A percentile compares a stretch with the other conserved stretches of the same genome.
These are phyloP conservation scores for Helichrysum umbraculigerum DNA, from an alignment of 129 eudicot species.

Conservation along the genomic window DNA sequence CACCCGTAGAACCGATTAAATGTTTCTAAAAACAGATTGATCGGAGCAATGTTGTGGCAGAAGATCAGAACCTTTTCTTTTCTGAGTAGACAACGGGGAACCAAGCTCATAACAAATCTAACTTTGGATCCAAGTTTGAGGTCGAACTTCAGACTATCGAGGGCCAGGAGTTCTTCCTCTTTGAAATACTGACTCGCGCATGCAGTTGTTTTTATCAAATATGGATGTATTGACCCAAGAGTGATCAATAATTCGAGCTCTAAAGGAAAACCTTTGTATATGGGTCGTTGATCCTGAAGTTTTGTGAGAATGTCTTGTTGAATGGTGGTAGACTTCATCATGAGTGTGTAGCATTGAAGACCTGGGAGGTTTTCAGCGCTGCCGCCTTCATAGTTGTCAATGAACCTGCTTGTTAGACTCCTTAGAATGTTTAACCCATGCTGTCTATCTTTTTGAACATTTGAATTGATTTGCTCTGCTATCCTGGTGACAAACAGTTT, in stretches of 20 bases:
- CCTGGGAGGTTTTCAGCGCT: conserved; percentile 85
- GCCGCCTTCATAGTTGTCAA: conserved; percentile 96
- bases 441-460: conserved; percentile 49
- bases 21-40: conserved; percentile 73
- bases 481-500: conserved; percentile 79
- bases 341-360: conserved; percentile 74
- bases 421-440: conserved; percentile 63
- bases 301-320: conserved; percentile 75
- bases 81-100: conserved; percentile 79
- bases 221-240: conserved; percentile 94
- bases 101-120: conserved; percentile 74
- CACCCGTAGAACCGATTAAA: conserved; percentile 77
- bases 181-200: conserved; percentile 74
- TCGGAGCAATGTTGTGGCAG: conserved; percentile 98
- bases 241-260: conserved; percentile 92
- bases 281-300: conserved; percentile 78
- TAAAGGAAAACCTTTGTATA: conserved; percentile 78
- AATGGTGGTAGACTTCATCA: conserved; percentile 88
- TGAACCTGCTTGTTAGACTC: conserved; percentile 75
- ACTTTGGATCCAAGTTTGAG: conserved; percentile 84
- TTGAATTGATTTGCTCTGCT: conserved; percentile 71
- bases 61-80: conserved; percentile 86
- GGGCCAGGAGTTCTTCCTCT: conserved; percentile 55
- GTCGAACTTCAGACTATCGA: conserved; percentile 65
- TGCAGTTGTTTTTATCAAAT: conserved; percentile 84